phyloP scores from a whole-genome alignment of 2,329 filamentous ascomycete species.

The Sporothrix curviconia region DNA sequence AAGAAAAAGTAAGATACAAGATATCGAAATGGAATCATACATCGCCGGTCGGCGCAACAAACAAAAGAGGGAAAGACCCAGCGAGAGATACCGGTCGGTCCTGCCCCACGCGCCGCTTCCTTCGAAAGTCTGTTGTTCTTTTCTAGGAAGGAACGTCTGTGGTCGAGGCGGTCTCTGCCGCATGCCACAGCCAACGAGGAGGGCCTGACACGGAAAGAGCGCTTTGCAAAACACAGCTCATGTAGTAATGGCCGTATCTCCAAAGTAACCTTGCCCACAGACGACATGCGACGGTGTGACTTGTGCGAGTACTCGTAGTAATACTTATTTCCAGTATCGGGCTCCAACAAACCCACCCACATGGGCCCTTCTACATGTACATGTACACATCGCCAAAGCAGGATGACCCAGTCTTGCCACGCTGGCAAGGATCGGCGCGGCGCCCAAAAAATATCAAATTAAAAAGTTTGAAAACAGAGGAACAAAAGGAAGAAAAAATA shows the following conservation, averaged over 20 bases:
- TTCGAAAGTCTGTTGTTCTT: no score
- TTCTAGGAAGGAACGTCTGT: no score
- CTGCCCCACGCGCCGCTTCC: no score
- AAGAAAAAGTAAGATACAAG: no score
- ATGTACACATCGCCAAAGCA: not conserved
- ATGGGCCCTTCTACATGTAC: not conserved
- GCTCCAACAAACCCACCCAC: not conserved
- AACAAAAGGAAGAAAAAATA: not conserved
- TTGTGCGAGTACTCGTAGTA: no score
- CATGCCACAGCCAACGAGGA: not conserved
- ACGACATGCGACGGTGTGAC: no score
- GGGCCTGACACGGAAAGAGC: not conserved
- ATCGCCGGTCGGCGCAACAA: no score
- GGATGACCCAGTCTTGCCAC: not conserved
- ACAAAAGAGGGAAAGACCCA: no score
- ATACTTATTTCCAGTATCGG: not conserved
- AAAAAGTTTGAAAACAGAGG: not conserved
- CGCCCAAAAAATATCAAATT: not conserved
- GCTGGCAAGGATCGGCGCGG: slow-evolving; percentile 7
- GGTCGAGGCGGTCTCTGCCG: no score
- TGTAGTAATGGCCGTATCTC: not conserved
- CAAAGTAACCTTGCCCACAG: no score
- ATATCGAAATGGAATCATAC: no score
- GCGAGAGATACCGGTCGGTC: no score
- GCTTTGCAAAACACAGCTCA: not conserved